Conservation (phyloP, 306 rosid species). For the Oxytropis ochrocephala region DNA sequence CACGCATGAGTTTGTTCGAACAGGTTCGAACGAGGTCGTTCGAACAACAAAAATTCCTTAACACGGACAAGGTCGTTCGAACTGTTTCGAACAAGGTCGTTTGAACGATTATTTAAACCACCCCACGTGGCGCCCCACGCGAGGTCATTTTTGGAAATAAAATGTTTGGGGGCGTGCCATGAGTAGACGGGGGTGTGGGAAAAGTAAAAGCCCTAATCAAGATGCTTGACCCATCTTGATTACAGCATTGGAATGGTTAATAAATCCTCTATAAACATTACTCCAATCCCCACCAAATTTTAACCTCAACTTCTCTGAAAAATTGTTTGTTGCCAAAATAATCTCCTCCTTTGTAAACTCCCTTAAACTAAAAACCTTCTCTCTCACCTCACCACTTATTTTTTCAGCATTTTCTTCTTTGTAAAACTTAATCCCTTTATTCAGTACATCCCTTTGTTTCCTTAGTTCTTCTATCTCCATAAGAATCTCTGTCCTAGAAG, state of each 20-base stretch:
- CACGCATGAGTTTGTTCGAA: too few relatives aligned
- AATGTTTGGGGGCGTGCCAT: too few relatives aligned
- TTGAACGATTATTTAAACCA: too few relatives aligned
- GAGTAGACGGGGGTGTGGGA: too few relatives aligned
- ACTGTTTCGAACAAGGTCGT: too few relatives aligned
- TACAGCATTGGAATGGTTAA: constrained; percentile 49
- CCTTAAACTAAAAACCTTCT: constrained; percentile 29
- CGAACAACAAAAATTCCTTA: too few relatives aligned
- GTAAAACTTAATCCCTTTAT: constrained; percentile 55
- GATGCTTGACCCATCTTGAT: constrained; percentile 30
- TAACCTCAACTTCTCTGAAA: constrained; percentile 45
- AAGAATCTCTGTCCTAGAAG: constrained; percentile 32
- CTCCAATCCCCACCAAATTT: constrained; percentile 37
- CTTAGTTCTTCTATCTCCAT: constrained; percentile 46
- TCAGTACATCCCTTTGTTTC: constrained; percentile 52
- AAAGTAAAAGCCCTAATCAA: too few relatives aligned
- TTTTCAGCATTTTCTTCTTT: constrained; percentile 55
- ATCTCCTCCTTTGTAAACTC: constrained; percentile 56
- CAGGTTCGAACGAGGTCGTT: too few relatives aligned
- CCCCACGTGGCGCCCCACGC: too few relatives aligned
- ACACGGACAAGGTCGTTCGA: too few relatives aligned
- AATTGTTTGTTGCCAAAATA: constrained; percentile 49
- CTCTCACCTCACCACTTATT: constrained; percentile 29
- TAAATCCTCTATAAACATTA: constrained; percentile 43
- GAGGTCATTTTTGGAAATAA: too few relatives aligned